Evolutionary conservation across 1,139 yeast species (phyloP), one percentile per base, ranked within the genome.

Genomic region (Geotrichum reessii): DNA sequence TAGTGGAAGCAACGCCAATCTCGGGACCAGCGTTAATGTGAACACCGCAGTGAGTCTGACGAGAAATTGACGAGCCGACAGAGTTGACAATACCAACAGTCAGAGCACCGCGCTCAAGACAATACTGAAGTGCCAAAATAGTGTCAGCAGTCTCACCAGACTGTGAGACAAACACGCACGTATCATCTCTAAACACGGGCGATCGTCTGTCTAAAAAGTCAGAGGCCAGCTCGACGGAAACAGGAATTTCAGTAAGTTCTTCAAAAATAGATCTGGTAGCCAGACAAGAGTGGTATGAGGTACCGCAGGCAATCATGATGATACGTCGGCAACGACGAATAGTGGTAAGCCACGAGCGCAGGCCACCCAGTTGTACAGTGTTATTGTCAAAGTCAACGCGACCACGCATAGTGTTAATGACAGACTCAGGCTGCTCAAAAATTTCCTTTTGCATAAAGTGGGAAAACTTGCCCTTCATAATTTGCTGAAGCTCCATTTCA

Each of bases 21-120:
- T 95, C 99, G 48, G 99, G 99, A 64, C 99, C 99, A 51, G 99
- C 99, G 73, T 95, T 95, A 73, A 95, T 92, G 74, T 95, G 99
- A 58, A 95, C 97, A 82, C 99, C 99, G 79, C 99, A 95, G 76
- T 92, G 96, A 48, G 99, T 95, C 70, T 84, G 87, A 74, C 97
- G 85, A 22, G 98, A 92, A 76, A 95, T 90, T 55, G 95, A 84
- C 6, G 99, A 95, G 69, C 99, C 99, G 52, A 95, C 99, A 64
- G 91, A 83, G 72, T 84, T 83, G 58, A 95, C 99, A 69, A 95
- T 88, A 76, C 99, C 99, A 61, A 95, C 95, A 37, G 97, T 92
- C 66, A 95, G 81, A 37, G 99, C 97, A 65, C 98, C 99, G 71
- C 97, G 87, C 71, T 95, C 98, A 70, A 88, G 81, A 78, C 98